Evolutionary conservation across 768 basidiomycete genomes (phyloP).

Genomic region (Lactarius psammicola): DNA sequence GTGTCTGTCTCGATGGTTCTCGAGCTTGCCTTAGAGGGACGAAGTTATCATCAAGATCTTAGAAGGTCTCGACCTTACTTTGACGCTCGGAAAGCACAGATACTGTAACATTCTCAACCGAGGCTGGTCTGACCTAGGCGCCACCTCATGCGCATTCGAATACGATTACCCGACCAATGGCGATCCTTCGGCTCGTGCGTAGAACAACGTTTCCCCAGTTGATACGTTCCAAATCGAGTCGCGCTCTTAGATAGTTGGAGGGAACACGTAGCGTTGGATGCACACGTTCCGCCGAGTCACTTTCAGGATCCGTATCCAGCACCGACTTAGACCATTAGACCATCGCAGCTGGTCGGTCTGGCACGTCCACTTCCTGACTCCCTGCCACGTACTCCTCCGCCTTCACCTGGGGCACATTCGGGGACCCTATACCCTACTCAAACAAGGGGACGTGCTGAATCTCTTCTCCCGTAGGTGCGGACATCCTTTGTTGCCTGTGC

Average conservation of each 20-base stretch:
- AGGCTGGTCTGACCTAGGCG: constrained; percentile 7
- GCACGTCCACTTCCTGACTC: constrained; percentile 4
- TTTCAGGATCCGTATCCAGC: constrained; percentile 23
- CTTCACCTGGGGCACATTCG: no score
- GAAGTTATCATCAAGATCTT: constrained; percentile 24
- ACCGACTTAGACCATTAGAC: constrained; percentile 20
- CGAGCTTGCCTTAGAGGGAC: constrained; percentile 16
- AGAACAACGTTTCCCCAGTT: background rate
- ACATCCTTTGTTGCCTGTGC: background rate
- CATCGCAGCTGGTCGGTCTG: constrained; percentile 5
- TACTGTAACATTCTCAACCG: constrained; percentile 14
- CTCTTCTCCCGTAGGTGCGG: constrained; percentile 3
- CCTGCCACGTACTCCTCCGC: constrained; percentile 17
- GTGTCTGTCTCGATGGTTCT: constrained; percentile 3
- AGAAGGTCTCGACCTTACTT: constrained; percentile 3
- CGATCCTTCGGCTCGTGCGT: constrained; percentile 26
- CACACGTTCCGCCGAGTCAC: background rate
- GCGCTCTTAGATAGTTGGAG: constrained; percentile 21
- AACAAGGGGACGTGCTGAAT: background rate
- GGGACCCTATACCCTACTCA: no score
- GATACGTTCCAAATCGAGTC: background rate
- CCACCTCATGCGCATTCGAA: constrained; percentile 14
- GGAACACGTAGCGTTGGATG: constrained; percentile 10
- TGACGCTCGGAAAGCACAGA: constrained; percentile 24
- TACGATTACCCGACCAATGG: constrained; percentile 22